Conservation (phyloP, 345 rosid species). For the Alliaria petiolata region DNA sequence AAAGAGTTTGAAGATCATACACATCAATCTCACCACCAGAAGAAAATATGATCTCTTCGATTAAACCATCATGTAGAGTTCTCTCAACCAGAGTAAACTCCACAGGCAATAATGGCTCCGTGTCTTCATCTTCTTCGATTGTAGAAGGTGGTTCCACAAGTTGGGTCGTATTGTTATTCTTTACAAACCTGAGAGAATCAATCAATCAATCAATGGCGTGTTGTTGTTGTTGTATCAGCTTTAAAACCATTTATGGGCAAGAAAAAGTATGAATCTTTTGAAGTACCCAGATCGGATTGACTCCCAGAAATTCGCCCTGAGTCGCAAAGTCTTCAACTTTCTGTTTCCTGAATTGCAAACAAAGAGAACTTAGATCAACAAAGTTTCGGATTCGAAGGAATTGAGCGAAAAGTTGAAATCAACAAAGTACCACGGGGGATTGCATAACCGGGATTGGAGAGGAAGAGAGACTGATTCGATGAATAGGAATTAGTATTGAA, state of each 20-base stretch:
- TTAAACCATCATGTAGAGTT: slow-evolving; percentile 54
- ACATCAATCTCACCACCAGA: slow-evolving; percentile 89
- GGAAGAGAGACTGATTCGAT: slow-evolving; percentile 25
- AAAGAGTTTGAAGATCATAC: slow-evolving; percentile 84
- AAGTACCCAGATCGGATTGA: slow-evolving; percentile 71
- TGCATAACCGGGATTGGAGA: slow-evolving; percentile 1
- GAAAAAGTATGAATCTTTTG: slow-evolving; percentile 10
- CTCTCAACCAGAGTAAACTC: slow-evolving; percentile 77
- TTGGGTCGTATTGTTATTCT: slow-evolving; percentile 55
- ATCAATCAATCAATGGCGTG: neutral
- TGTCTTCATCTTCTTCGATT: slow-evolving; percentile 38
- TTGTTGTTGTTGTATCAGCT: neutral
- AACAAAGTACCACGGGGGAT: slow-evolving; percentile 4
- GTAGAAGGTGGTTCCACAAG: slow-evolving; percentile 63
- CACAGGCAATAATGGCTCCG: slow-evolving; percentile 56
- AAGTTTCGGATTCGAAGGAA: neutral
- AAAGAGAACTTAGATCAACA: neutral
- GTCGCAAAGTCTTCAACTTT: slow-evolving; percentile 46
- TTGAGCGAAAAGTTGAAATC: neutral
- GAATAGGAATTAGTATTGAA: slow-evolving; percentile 11
- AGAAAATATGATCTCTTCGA: slow-evolving; percentile 82
- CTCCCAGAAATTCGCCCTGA: slow-evolving; percentile 77
- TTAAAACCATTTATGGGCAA: neutral
- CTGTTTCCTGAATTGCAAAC: slow-evolving; percentile 44
- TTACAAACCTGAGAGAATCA: slow-evolving; percentile 45